Base-by-base conservation (phyloP, 2,329 filamentous ascomycete genomes). In the Boeremia lycopersici region DNA sequence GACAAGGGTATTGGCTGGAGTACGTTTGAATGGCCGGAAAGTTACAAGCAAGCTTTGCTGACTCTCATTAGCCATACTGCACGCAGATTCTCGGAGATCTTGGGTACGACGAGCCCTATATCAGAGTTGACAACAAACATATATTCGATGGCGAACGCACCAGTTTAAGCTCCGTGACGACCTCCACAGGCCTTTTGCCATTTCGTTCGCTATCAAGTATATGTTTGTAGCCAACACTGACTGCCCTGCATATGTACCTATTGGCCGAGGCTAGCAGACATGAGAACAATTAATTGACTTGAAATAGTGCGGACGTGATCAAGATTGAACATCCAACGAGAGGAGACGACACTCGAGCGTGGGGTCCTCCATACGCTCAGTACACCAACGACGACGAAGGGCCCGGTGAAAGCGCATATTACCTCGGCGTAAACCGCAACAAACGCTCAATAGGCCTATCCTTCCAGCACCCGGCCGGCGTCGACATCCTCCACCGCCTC, bases 81-180 rank as follows among this genome's bases (percentile, higher is more conserved):
- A 98, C 95, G 33, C 95, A 99, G 75, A 97, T 99, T 48, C 79
- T 99, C 9, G 95, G 93, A 52, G 95, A 99, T 76, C 83, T 99
- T 65, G 95, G 95, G 93, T 96, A 86, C 74, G 86, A 23, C 19
- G 19, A 23, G 2, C 19, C 19, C 19, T 23, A 23, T 23, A 23
- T 23, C 19, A 23, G 19, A 23, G 19, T 23, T 23, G 19, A 23
- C 19, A 23, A 23, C 19, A 23, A 23, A 23, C 19, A 23, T 23
- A 23, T 23, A 23, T 23, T 23, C 5, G 19, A 23, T 23, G 19
- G 19, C 19, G n/a, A 23, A 23, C 19, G 19, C 19, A 23, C 19
- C 19, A 23, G 19, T 2, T 23, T n/a, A n/a, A 23, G 19, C 5
- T 23, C 19, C 5, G 19, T 23, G 19, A 23, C 19, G 5, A 23